These are phyloP conservation scores for Agarophyton chilense DNA, from an alignment of 23 red algal species.

Conservation along the genomic window DNA sequence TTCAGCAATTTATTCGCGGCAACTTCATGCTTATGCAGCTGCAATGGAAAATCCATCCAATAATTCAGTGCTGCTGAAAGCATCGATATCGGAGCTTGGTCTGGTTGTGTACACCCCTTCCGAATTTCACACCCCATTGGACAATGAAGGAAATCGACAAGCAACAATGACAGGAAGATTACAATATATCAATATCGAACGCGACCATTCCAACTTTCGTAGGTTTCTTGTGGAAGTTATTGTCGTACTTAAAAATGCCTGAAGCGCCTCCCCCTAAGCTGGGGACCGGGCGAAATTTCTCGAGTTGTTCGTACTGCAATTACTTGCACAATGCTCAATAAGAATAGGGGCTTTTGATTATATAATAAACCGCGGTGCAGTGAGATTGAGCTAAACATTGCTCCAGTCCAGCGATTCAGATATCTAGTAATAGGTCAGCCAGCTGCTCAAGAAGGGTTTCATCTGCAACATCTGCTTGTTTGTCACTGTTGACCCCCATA, in stretches of 20 bases:
- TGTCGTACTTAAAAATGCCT: constrained; percentile 40
- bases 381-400: not conserved
- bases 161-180: constrained; percentile 66
- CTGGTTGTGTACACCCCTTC: constrained; percentile 73
- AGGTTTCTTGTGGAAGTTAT: not conserved
- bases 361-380: not conserved
- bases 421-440: not conserved
- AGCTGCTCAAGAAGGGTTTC: constrained; percentile 23
- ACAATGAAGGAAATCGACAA: constrained; percentile 1
- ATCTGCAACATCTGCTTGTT: not conserved
- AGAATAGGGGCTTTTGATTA: constrained; percentile 30
- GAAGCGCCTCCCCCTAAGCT: constrained; percentile 53
- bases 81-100: constrained; percentile 67
- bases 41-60: constrained; percentile 66
- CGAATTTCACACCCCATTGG: constrained; percentile 52
- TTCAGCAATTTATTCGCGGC: constrained; percentile 59
- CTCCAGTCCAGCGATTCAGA: not conserved
- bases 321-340: constrained; percentile 48
- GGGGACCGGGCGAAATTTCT: not conserved
- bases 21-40: constrained; percentile 90
- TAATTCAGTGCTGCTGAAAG: constrained; percentile 43
- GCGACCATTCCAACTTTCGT: constrained; percentile 48
- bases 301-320: constrained; percentile 63
- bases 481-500: constrained; percentile 32
- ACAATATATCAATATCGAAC: constrained; percentile 56